Conservation (phyloP, 2,329 filamentous ascomycete genomes). For the Neofusicoccum cordaticola region DNA sequence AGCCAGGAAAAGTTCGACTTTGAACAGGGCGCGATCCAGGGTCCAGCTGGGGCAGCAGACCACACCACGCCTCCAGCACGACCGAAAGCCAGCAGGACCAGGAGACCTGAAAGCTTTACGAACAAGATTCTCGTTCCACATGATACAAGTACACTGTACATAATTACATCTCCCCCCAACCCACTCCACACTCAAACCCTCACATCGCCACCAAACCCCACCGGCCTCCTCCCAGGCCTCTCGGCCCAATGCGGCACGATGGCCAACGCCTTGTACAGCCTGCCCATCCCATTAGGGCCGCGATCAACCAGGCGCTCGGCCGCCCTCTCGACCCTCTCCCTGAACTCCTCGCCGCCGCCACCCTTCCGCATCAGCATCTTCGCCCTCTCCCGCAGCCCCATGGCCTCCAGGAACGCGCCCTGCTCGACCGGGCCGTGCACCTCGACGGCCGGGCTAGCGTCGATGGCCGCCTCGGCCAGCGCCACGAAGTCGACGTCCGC, state of each 20-base stretch:
- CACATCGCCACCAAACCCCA: constrained; percentile 81
- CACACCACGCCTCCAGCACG: too few species aligned
- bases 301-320: constrained; percentile 84
- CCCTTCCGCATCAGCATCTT: constrained; percentile 57
- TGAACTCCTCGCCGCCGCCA: constrained; percentile 34
- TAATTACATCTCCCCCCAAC: background rate
- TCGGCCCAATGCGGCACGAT: constrained; percentile 69
- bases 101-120: too few species aligned
- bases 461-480: constrained; percentile 75
- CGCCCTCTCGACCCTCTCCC: constrained; percentile 64
- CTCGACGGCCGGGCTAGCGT: constrained; percentile 76
- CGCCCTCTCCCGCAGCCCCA: constrained; percentile 81
- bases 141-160: too few species aligned
- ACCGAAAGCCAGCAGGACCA: too few species aligned
- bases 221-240: constrained; percentile 68
- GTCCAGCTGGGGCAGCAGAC: too few species aligned
- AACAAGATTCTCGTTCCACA: too few species aligned
- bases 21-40: too few species aligned
- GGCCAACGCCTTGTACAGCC: constrained; percentile 88
- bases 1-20: too few species aligned
- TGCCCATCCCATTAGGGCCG: constrained; percentile 84
- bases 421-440: constrained; percentile 91
- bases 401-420: constrained; percentile 69
- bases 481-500: constrained; percentile 92
- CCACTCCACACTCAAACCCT: constrained; percentile 20